Conservation (phyloP, 495 filamentous ascomycete genomes). For the Xylaria castorea region DNA sequence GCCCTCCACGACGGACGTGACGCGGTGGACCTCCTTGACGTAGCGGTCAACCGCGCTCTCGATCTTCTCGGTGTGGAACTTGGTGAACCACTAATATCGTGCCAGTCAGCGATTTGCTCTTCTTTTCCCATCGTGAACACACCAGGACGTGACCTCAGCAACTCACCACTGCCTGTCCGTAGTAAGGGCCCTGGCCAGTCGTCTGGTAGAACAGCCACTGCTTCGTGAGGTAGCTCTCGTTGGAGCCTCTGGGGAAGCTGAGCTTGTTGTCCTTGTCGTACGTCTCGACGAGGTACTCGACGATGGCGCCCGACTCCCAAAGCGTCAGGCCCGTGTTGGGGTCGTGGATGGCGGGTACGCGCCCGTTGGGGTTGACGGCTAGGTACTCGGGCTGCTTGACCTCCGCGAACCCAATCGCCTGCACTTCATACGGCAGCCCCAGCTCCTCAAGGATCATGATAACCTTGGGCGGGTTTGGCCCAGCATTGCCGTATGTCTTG, state of each 20-base stretch:
- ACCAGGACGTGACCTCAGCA: background rate
- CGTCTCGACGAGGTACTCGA: constrained; percentile 68
- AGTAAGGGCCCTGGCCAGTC: constrained; percentile 75
- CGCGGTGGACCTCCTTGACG: constrained; percentile 63
- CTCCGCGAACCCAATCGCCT: constrained; percentile 49
- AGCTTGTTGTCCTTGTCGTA: constrained; percentile 67
- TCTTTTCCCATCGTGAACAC: background rate
- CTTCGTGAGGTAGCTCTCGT: constrained; percentile 59
- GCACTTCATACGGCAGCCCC: constrained; percentile 58
- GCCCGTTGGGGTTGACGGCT: constrained; percentile 72
- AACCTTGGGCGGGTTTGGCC: constrained; percentile 63
- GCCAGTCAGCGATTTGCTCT: background rate
- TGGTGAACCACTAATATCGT: constrained; percentile 46
- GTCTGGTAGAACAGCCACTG: constrained; percentile 74
- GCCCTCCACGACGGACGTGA: constrained; percentile 63
- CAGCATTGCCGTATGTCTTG: constrained; percentile 43
- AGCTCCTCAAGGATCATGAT: constrained; percentile 69
- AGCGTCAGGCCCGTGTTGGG: constrained; percentile 65
- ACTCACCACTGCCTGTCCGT: constrained; percentile 54
- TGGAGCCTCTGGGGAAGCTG: constrained; percentile 57
- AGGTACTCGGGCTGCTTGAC: constrained; percentile 64
- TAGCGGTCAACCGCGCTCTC: constrained; percentile 66
- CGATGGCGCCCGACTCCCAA: constrained; percentile 74
- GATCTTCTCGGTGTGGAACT: constrained; percentile 62
- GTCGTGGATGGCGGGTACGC: constrained; percentile 57